Conservation (phyloP, 1,284 basidiomycete species). For the Boletus semigastroideus region DNA sequence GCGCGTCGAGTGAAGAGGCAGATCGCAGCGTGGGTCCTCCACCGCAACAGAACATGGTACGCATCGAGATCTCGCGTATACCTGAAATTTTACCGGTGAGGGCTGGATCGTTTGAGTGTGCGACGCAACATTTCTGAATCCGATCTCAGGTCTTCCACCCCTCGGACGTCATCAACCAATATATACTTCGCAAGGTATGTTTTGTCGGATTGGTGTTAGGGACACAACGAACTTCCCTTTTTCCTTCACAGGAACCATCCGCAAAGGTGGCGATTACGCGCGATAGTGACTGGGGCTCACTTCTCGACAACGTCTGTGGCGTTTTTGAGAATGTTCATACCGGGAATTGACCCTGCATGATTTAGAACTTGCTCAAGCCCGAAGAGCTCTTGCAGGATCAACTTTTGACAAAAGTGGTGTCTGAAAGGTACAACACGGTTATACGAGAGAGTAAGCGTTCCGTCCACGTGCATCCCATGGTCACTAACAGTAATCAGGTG, state of each 20-base stretch:
- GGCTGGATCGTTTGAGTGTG: neutral
- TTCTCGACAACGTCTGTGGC: constrained; percentile 18
- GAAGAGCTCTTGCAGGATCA: constrained; percentile 16
- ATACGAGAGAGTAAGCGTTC: constrained; percentile 13
- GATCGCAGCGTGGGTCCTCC: neutral
- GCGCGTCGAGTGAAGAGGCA: constrained; percentile 9
- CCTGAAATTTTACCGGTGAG: constrained; percentile 24
- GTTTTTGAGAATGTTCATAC: neutral
- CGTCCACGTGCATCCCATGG: no score
- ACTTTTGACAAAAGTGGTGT: constrained; percentile 11
- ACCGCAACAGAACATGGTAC: neutral
- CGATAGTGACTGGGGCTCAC: constrained; percentile 19
- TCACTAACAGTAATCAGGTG: constrained; percentile 14
- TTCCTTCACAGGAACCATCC: constrained; percentile 19
- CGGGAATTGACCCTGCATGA: neutral
- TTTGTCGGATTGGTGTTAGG: neutral
- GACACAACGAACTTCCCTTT: neutral
- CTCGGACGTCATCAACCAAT: constrained; percentile 24
- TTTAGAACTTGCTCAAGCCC: constrained; percentile 11
- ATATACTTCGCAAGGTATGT: constrained; percentile 20
- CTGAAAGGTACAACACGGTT: constrained; percentile 12
- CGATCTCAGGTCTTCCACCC: constrained; percentile 24
- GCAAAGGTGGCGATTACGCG: constrained; percentile 27
- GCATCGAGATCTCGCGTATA: constrained; percentile 15
- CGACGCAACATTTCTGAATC: constrained; percentile 1